phyloP scores from a whole-genome alignment of 495 filamentous ascomycete genomes.

The Polyplosphaeria fusca region DNA sequence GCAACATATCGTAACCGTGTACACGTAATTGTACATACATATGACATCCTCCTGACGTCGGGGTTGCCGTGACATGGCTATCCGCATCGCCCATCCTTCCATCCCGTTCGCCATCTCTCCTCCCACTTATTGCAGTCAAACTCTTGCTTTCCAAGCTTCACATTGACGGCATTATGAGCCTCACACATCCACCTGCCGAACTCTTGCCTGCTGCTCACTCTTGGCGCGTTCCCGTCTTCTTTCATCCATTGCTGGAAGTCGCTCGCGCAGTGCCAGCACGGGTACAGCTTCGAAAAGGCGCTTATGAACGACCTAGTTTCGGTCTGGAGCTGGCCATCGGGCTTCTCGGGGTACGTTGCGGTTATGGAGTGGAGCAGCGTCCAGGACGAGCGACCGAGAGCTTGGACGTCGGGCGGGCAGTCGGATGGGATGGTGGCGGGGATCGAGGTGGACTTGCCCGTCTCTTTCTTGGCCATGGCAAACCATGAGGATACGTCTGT shows the following conservation, averaged over 20 bases:
- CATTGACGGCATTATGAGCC: conserved; percentile 96
- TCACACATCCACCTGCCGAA: conserved; percentile 95
- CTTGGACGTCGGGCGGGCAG: conserved; percentile 75
- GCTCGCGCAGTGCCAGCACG: conserved; percentile 91
- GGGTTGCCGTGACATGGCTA: conserved; percentile 20
- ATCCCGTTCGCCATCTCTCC: conserved; percentile 90
- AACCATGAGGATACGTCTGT: conserved; percentile 70
- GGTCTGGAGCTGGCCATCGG: conserved; percentile 61
- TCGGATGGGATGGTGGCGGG: conserved; percentile 35
- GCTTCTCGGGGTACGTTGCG: conserved; percentile 72
- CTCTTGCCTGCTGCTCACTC: conserved; percentile 62
- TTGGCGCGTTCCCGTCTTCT: conserved; percentile 63
- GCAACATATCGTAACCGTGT: conserved; percentile 1
- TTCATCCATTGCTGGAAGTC: conserved; percentile 85
- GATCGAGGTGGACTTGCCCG: conserved; percentile 21
- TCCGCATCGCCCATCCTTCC: conserved; percentile 72
- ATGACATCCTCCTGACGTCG: too few relatives aligned
- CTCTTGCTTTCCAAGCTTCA: conserved; percentile 81
- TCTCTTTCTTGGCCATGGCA: conserved; percentile 58
- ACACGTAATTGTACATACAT: conserved; percentile 7
- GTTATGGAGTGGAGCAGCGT: conserved; percentile 89
- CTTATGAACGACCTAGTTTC: conserved; percentile 76
- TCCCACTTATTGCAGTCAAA: conserved; percentile 94
- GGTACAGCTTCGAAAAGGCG: conserved; percentile 80
- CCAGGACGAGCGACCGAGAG: conserved; percentile 82